Base-by-base conservation (phyloP, 345 rosid species). In the Pugionium dolabratum region DNA sequence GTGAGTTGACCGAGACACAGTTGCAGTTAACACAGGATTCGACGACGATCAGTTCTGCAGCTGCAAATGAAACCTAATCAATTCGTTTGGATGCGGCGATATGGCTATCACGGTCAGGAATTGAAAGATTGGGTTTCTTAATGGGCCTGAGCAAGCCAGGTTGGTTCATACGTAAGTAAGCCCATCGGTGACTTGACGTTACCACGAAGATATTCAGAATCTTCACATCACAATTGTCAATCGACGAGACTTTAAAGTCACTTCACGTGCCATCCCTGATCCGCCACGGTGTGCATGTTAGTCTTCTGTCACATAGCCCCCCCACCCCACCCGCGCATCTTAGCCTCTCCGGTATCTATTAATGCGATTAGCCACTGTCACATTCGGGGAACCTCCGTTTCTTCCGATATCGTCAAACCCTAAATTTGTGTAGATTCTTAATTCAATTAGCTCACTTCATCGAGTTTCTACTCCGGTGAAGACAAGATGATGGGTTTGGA, bases 401-500 rank as follows among this genome's bases (percentile, higher is more conserved):
- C 58, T 59, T 46, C 53, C 40, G 64, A 36, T 36, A 44, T 54
- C 63, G 27, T 34, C 58, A 64, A 75, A 43, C 82, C 79, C 82
- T 79, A 66, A 44, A 41, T 39, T 51, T 45, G 41, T 55, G 56
- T 35, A 8, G 37, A 25, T 67, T 32, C 18, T 30, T 3, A 9
- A 10, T 39, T 33, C 9, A 18, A 45, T 61, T 65, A 73, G 42
- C 59, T 72, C 50, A 47, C 51, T 1, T 52, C 37, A 59, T 37
- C 39, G 28, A 42, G 29, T 9, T 33, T 33, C 32, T 18, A 83
- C 72, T 79, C 82, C 35, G 46, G 71, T 31, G 51, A 60, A 60
- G 18, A 54, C 36, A 69, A 67, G 74, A 93, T 93, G 98, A 90
- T 90, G 98, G 97, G 90, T 59, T 88, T 94, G 54, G 96, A 90